Evolutionary conservation across 345 rosid genomes (phyloP), one percentile per base, ranked within the genome.

Genomic region (Luvunga scandens): DNA sequence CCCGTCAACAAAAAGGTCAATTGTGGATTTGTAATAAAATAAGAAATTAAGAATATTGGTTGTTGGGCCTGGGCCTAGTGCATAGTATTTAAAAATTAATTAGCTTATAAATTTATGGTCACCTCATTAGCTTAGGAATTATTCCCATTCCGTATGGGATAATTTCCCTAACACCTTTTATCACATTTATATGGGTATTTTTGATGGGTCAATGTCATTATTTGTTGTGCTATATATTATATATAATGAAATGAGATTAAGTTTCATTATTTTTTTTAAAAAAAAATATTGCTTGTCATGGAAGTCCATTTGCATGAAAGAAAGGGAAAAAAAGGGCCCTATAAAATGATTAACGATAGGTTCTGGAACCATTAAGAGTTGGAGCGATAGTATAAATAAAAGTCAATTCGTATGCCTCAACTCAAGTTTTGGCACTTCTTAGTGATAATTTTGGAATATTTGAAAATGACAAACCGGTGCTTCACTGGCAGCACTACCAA

Each of bases 401-500:
- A 53, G 71, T 50, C 8, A 30, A 30, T 6, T 76, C 38, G 9
- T 27, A 63, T 75, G 76, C 67, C 67, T 57, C 33, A 65, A 66
- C n/a, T 38, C 21, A 53, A 28, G 21, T 31, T 13, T 50, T 72
- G 65, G 76, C 64, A 67, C 61, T 22, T 48, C 5, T 71, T 22
- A 1, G 13, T 69, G 28, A 6, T 62, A 22, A 13, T 18, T 38
- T 24, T 77, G 62, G 70, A 61, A n/a, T 64, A 27, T 62, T 77
- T n/a, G 67, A 60, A 67, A 24, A 56, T 10, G 65, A 64, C 61
- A 66, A 81, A 64, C 5, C 0, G 1, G 45, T 66, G 53, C 69
- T 64, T 42, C 18, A 30, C 57, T 24, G 62, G 50, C 59, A n/a
- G 48, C 77, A 76, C 73, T 59, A 71, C 6, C 70, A 12, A 53